Conservation (phyloP, 2,329 filamentous ascomycete genomes). For the Microsporum ferrugineum region DNA sequence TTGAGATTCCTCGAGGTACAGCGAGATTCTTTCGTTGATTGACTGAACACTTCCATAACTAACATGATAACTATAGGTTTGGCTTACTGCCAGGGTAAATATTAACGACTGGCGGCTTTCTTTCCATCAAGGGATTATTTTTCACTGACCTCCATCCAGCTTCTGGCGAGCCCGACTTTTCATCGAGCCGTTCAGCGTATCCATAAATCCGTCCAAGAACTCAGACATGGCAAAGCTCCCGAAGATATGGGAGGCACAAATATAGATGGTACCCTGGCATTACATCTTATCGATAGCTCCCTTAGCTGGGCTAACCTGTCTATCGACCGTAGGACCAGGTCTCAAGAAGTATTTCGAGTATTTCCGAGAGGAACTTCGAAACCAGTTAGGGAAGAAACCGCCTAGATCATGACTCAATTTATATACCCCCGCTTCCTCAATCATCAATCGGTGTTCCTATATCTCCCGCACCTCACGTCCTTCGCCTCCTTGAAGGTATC, state of each 20-base stretch:
- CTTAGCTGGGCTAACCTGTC: not conserved
- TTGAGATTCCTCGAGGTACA: constrained; percentile 28
- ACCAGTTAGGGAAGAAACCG: constrained; percentile 18
- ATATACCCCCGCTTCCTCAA: not conserved
- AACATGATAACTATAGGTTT: constrained; percentile 20
- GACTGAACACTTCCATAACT: constrained; percentile 9
- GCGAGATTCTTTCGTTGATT: constrained; percentile 5
- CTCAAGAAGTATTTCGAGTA: constrained; percentile 19
- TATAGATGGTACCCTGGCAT: constrained; percentile 20
- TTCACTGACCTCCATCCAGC: constrained; percentile 19
- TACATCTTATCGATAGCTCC: too few species aligned
- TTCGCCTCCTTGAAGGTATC: not conserved
- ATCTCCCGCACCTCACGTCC: not conserved
- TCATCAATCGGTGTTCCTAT: not conserved
- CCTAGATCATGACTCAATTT: not conserved
- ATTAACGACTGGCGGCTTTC: constrained; percentile 20
- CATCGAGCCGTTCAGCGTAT: constrained; percentile 34
- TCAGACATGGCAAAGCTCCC: constrained; percentile 32
- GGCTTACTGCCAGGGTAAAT: constrained; percentile 28
- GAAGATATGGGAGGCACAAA: constrained; percentile 35
- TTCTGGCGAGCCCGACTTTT: constrained; percentile 34
- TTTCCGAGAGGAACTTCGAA: constrained; percentile 24
- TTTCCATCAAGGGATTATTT: constrained; percentile 26
- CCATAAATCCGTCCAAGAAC: constrained; percentile 31
- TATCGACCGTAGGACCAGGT: constrained; percentile 11